Evolutionary conservation across 2,329 filamentous ascomycete species (phyloP), one percentile per base, ranked within the genome.

Genomic region (Trichoderma aggressivum): DNA sequence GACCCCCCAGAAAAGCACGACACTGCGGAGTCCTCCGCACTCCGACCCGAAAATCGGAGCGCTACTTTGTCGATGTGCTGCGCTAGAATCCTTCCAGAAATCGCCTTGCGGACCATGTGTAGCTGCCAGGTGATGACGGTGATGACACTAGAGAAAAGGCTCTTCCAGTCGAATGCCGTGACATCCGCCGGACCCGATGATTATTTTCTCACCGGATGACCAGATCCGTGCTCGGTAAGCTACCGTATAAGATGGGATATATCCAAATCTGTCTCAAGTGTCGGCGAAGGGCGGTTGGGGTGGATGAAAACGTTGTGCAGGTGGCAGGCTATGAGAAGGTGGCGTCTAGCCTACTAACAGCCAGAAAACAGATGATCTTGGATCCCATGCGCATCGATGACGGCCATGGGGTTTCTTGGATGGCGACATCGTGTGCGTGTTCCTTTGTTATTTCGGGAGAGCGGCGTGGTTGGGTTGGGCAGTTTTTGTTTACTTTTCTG

Each of bases 61-160:
- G 16, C 63, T 71, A 18, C 43, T 60, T 32, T 16, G 28, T 63
- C 24, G 36, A 26, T 63, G 30, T 34, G 64, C 39, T 32, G 43
- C 56, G 58, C 70, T 71, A 71, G 70, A 71, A 71, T 67, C 39
- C 24, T 71, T 71, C 70, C 63, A 71, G 70, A 71, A 71, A 28
- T 62, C 36, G 36, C 8, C 24, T 18, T 32, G 63, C 7, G n/a
- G 39, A 43, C 39, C 39, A 32, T 34, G 7, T n/a, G 36, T 58
- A 56, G 24, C 24, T 30, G 32, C 63, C 63, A 66, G 34, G 50
- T 66, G 50, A 66, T 43, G 63, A 58, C 50, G 63, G 34, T 26
- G 50, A 39, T 30, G 63, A 58, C 63, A 43, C 47, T 66, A 28
- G 16, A 26, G 50, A 18, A 36, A 36, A 34, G 26, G 14, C n/a